These are phyloP conservation scores for Pisolithus microcarpus DNA, from an alignment of 768 basidiomycete genomes.

Conservation along the genomic window DNA sequence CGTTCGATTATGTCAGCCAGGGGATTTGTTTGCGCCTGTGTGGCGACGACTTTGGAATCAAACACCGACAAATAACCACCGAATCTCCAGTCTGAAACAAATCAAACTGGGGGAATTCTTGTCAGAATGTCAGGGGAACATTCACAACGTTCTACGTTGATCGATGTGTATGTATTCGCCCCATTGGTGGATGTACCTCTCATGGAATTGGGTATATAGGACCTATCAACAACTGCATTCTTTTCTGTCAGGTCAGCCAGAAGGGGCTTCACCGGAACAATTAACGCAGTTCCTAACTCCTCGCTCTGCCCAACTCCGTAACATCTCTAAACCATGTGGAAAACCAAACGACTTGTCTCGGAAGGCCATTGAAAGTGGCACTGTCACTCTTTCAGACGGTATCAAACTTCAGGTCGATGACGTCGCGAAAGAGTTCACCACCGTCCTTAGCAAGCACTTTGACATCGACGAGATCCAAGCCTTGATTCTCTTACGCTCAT, in stretches of 20 bases:
- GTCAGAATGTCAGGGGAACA: constrained; percentile 37
- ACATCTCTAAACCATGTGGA: constrained; percentile 59
- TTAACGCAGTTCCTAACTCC: constrained; percentile 50
- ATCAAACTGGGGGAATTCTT: no score
- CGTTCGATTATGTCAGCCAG: no score
- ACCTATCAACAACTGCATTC: constrained; percentile 61
- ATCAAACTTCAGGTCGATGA: constrained; percentile 56
- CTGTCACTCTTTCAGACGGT: constrained; percentile 62
- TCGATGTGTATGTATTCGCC: constrained; percentile 48
- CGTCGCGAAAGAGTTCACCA: constrained; percentile 60
- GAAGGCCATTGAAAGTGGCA: constrained; percentile 58
- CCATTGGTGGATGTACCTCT: neutral
- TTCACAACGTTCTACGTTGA: constrained; percentile 58
- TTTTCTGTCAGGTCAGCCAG: constrained; percentile 50
- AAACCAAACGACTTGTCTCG: constrained; percentile 61
- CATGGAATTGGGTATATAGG: constrained; percentile 26
- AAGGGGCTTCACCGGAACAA: constrained; percentile 53
- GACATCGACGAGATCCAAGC: constrained; percentile 79
- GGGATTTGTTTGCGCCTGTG: constrained; percentile 13
- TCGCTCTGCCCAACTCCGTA: constrained; percentile 50
- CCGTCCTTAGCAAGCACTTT: constrained; percentile 66
- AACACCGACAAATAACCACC: constrained; percentile 18
- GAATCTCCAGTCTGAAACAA: no score
- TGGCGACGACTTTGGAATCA: constrained; percentile 18
- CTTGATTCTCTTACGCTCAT: constrained; percentile 65